These are phyloP conservation scores for Chrysanthemum makinoi DNA, from an alignment of 129 eudicot genomes.

Conservation along the genomic window DNA sequence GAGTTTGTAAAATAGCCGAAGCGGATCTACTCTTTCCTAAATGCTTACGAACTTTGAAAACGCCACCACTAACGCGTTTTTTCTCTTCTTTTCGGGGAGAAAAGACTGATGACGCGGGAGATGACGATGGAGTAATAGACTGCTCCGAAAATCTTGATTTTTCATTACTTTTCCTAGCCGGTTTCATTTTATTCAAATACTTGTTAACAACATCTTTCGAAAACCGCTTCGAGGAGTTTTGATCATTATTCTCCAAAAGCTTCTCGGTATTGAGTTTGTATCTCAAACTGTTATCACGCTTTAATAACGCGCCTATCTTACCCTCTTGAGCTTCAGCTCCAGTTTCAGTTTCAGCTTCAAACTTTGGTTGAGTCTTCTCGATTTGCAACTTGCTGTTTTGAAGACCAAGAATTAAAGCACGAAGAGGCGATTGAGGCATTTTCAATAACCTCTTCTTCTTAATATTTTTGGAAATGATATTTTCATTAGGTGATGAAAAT, in stretches of 20 bases:
- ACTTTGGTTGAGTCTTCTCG: constrained; percentile 21
- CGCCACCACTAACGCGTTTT: constrained; percentile 33
- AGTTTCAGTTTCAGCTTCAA: too few species aligned
- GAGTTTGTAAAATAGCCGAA: constrained; percentile 32
- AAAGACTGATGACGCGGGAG: constrained; percentile 47
- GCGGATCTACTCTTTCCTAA: constrained; percentile 65
- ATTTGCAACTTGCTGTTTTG: constrained; percentile 28
- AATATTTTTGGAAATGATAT: constrained; percentile 22
- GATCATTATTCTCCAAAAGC: constrained; percentile 10
- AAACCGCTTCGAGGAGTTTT: constrained; percentile 31
- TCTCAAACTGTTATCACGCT: constrained; percentile 64
- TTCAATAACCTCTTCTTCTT: neutral
- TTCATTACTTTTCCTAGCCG: constrained; percentile 44
- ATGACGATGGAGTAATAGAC: constrained; percentile 48
- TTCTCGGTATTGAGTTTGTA: constrained; percentile 39
- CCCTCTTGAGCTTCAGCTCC: constrained; percentile 17
- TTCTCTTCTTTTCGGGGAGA: constrained; percentile 64
- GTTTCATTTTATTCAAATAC: constrained; percentile 60
- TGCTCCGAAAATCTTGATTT: constrained; percentile 37
- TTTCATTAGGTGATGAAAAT: constrained; percentile 34
- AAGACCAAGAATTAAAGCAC: constrained; percentile 47
- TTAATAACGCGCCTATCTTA: constrained; percentile 28
- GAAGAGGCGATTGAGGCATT: constrained; percentile 52
- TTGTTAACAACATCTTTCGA: constrained; percentile 46
- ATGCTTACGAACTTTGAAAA: constrained; percentile 40